phyloP scores from a whole-genome alignment of 164 flowering plant genomes.

The Stephania cephalantha region DNA sequence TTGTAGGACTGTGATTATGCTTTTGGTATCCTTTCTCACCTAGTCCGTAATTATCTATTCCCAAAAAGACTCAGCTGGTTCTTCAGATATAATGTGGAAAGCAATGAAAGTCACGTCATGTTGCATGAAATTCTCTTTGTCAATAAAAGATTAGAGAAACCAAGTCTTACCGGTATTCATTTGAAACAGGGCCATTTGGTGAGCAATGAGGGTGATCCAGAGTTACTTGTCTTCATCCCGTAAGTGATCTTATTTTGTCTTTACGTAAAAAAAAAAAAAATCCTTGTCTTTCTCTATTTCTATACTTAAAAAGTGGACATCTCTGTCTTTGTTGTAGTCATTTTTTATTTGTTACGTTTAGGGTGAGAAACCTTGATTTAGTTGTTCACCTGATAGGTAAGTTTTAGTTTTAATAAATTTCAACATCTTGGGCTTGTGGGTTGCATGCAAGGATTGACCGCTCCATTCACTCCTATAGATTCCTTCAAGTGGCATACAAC shows the following conservation, averaged over 20 bases:
- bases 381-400: too few relatives aligned
- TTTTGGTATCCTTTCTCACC: not conserved
- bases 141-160: not conserved
- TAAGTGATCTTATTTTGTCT: slow-evolving; percentile 30
- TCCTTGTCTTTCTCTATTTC: too few relatives aligned
- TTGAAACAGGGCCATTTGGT: slow-evolving; percentile 68
- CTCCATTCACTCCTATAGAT: not conserved
- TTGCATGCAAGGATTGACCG: not conserved
- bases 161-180: slow-evolving; percentile 2
- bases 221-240: slow-evolving; percentile 90
- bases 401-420: too few relatives aligned
- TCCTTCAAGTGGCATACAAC: not conserved
- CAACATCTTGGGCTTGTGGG: too few relatives aligned
- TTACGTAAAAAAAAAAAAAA: too few relatives aligned
- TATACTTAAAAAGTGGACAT: too few relatives aligned
- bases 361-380: too few relatives aligned
- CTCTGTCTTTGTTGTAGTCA: too few relatives aligned
- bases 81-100: not conserved
- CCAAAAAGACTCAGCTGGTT: not conserved
- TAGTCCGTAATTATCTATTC: not conserved
- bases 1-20: not conserved
- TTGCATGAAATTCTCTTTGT: not conserved
- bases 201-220: slow-evolving; percentile 98
- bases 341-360: too few relatives aligned
- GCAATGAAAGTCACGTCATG: not conserved